Evolutionary conservation across 768 basidiomycete genomes (phyloP).

Genomic region (Suillus hirtellus): DNA sequence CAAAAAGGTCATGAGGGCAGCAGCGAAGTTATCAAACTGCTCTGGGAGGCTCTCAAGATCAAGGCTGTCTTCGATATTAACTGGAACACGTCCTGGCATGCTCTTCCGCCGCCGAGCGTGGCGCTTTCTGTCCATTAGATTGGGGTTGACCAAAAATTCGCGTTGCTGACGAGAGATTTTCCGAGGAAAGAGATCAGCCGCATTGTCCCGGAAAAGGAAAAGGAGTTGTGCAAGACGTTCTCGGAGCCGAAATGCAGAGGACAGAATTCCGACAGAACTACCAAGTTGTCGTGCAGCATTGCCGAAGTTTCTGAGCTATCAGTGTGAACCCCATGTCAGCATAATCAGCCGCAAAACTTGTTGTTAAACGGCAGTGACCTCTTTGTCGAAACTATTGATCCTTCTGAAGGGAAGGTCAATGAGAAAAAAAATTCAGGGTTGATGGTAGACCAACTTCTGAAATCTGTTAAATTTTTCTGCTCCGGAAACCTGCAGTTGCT

Average conservation of each 20-base stretch:
- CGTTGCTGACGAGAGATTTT: constrained; percentile 50
- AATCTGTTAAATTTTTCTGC: constrained; percentile 66
- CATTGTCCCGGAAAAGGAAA: constrained; percentile 73
- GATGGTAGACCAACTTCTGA: constrained; percentile 45
- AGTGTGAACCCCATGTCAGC: background rate
- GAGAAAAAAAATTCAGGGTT: background rate
- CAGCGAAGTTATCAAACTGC: constrained; percentile 61
- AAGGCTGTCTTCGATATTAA: constrained; percentile 33
- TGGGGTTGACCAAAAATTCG: constrained; percentile 38
- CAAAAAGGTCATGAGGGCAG: constrained; percentile 68
- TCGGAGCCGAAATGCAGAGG: constrained; percentile 71
- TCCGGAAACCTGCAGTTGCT: constrained; percentile 66
- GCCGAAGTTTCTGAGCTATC: constrained; percentile 72
- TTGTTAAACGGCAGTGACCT: constrained; percentile 37
- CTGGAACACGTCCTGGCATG: constrained; percentile 22
- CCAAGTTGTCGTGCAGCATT: constrained; percentile 77
- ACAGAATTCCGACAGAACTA: constrained; percentile 74
- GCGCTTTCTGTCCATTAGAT: constrained; percentile 25
- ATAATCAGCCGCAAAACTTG: background rate
- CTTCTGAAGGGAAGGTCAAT: constrained; percentile 38
- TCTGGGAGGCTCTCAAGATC: constrained; percentile 68
- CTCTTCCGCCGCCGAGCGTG: constrained; percentile 23
- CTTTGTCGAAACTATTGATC: constrained; percentile 63
- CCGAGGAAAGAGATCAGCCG: constrained; percentile 73
- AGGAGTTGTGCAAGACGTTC: constrained; percentile 68